phyloP scores from a whole-genome alignment of 1,284 basidiomycete species.

The Spongispora temasekensis region DNA sequence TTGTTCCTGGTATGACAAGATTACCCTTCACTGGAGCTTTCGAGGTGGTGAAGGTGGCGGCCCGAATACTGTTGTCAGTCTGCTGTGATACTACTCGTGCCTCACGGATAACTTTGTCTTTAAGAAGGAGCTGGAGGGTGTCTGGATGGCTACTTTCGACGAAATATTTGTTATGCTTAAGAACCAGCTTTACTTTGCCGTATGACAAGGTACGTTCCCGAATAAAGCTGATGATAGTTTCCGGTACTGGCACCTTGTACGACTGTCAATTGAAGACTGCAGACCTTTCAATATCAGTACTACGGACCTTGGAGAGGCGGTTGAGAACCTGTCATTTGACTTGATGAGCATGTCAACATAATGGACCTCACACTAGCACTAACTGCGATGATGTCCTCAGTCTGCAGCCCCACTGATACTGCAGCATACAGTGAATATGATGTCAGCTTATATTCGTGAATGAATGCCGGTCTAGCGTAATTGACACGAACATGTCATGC shows the following conservation, averaged over 20 bases:
- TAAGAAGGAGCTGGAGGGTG: constrained; percentile 82
- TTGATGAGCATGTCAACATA: constrained; percentile 15
- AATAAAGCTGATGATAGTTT: constrained; percentile 81
- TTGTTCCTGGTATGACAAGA: constrained; percentile 85
- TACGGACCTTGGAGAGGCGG: constrained; percentile 77
- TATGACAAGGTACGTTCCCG: constrained; percentile 91
- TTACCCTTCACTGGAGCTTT: constrained; percentile 81
- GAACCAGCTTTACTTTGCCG: constrained; percentile 95
- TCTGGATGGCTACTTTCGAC: constrained; percentile 94
- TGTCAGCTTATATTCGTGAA: constrained; percentile 99
- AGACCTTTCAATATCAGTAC: neutral
- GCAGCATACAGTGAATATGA: constrained; percentile 98
- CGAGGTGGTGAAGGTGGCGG: constrained; percentile 79
- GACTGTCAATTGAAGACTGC: constrained; percentile 9
- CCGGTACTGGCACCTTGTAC: constrained; percentile 82
- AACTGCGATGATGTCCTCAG: constrained; percentile 98
- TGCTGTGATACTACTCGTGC: constrained; percentile 71
- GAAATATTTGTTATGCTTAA: constrained; percentile 96
- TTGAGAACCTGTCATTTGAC: constrained; percentile 65
- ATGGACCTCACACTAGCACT: constrained; percentile 37
- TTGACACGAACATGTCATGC: constrained; percentile 32
- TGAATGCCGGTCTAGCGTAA: constrained; percentile 83
- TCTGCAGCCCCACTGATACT: constrained; percentile 97
- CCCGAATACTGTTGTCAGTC: constrained; percentile 69
- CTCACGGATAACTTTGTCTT: constrained; percentile 82